Conservation (phyloP, 805 yeast genomes). For the Metschnikowia lachancei region DNA sequence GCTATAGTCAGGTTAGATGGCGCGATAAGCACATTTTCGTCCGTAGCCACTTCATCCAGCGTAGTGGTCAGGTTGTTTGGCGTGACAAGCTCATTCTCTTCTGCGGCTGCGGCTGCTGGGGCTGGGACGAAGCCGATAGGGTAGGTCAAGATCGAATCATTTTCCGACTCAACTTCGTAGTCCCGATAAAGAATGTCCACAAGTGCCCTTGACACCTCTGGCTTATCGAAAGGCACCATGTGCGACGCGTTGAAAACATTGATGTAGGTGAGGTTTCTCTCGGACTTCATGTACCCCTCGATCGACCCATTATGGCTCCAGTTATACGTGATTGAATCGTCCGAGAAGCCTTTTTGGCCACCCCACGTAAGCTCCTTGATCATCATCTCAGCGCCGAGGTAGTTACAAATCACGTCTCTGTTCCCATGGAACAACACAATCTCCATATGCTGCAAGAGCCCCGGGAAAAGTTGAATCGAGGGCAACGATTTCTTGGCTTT, state of each 20-base stretch:
- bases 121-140: constrained; percentile 1
- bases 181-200: constrained; percentile 47
- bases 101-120: not conserved
- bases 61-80: not conserved
- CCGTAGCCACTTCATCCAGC: not conserved
- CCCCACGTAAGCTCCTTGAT: constrained; percentile 65
- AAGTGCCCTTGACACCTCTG: constrained; percentile 66
- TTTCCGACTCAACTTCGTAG: constrained; percentile 14
- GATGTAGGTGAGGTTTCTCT: constrained; percentile 73
- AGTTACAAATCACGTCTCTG: constrained; percentile 85
- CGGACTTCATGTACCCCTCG: constrained; percentile 44
- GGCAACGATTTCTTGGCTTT: constrained; percentile 54
- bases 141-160: constrained; percentile 9
- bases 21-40: not conserved
- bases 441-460: constrained; percentile 54
- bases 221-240: constrained; percentile 88
- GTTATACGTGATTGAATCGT: constrained; percentile 25
- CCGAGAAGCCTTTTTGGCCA: constrained; percentile 47
- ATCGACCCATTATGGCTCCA: constrained; percentile 45
- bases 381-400: constrained; percentile 66
- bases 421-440: constrained; percentile 82
- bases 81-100: too few relatives aligned
- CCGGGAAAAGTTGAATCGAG: constrained; percentile 65
- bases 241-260: constrained; percentile 77
- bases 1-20: not conserved